These are phyloP conservation scores for Allium cepa DNA, from an alignment of 106 monocot species.

Conservation along the genomic window DNA sequence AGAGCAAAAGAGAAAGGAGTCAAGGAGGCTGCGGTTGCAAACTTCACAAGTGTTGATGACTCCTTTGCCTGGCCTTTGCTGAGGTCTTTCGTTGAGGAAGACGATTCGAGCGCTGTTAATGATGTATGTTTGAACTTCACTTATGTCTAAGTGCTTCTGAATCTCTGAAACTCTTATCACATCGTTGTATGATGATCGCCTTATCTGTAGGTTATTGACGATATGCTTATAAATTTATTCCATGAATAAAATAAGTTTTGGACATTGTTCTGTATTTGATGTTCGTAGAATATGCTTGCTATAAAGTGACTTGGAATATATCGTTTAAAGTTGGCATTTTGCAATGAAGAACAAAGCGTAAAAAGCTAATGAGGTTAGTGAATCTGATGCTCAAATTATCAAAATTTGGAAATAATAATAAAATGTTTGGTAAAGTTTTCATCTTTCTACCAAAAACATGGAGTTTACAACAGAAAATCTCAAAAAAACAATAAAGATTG, in stretches of 20 bases:
- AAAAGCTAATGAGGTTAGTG: neutral
- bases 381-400: no score
- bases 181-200: conserved; percentile 94
- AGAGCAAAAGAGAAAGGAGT: conserved; percentile 61
- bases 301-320: no score
- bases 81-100: conserved; percentile 61
- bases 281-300: no score
- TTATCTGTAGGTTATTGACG: conserved; percentile 30
- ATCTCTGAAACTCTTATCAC: conserved; percentile 92
- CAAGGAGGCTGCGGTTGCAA: conserved; percentile 54
- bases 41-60: conserved; percentile 51
- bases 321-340: no score
- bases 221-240: no score
- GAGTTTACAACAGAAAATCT: no score
- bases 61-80: conserved; percentile 47
- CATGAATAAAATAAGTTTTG: no score
- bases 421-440: neutral
- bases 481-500: neutral
- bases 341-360: neutral
- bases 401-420: no score
- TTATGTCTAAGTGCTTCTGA: conserved; percentile 75
- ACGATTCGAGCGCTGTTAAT: conserved; percentile 99
- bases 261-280: no score
- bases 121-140: conserved; percentile 82
- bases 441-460: neutral